These are phyloP conservation scores for Trichosporon coremiiforme DNA, from an alignment of 1,284 basidiomycete species.

Conservation along the genomic window DNA sequence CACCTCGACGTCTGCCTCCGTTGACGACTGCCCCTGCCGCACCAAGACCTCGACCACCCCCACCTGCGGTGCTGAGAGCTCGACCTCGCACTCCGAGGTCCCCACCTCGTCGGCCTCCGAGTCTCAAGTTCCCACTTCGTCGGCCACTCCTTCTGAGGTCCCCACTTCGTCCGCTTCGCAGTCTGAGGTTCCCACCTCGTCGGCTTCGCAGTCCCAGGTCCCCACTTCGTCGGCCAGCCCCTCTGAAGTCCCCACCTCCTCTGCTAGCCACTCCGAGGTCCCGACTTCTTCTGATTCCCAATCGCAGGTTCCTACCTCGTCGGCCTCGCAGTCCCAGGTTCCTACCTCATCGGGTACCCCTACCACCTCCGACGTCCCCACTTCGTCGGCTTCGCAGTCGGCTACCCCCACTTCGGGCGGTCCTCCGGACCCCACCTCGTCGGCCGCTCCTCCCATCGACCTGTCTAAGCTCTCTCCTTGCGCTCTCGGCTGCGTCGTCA, in stretches of 20 bases:
- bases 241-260: background rate
- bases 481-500: slow-evolving; percentile 16
- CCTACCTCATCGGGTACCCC: background rate
- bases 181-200: background rate
- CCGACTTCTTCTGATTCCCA: background rate
- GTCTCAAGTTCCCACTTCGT: background rate
- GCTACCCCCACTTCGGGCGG: background rate
- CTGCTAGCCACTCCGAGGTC: background rate
- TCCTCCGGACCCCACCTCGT: background rate
- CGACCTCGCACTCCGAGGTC: background rate
- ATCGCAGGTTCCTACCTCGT: no score
- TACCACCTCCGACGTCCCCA: background rate
- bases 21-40: background rate
- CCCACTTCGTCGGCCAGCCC: no score
- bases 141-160: no score
- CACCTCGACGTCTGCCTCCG: background rate
- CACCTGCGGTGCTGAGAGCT: background rate
- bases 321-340: background rate
- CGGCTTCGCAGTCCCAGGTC: no score
- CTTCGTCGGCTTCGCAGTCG: background rate
- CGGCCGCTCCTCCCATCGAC: background rate
- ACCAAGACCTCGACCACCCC: background rate
- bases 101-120: background rate
- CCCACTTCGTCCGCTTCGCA: background rate
- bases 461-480: slow-evolving; percentile 22